Evolutionary conservation across 192 early-diverging fungal species (phyloP).

Genomic region (Backusella australiensis): DNA sequence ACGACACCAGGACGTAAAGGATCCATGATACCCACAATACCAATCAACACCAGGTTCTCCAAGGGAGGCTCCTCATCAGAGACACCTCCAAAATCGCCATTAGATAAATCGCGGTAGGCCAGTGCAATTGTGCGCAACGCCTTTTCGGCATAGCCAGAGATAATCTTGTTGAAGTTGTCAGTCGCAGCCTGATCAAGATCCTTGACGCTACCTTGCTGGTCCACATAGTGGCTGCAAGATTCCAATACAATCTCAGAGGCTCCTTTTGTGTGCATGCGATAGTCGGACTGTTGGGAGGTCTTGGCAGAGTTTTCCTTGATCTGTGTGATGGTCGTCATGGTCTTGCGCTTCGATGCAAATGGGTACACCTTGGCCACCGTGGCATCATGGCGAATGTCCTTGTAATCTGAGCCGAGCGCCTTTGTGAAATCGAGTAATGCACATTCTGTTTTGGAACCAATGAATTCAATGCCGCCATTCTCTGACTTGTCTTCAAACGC

Average conservation of each 20-base stretch:
- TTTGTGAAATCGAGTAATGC: conserved; percentile 70
- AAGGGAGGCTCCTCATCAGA: conserved; percentile 55
- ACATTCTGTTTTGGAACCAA: conserved; percentile 80
- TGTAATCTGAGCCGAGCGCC: conserved; percentile 61
- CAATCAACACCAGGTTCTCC: conserved; percentile 57
- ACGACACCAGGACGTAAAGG: conserved; percentile 78
- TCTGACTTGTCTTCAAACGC: conserved; percentile 70
- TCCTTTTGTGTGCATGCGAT: conserved; percentile 71
- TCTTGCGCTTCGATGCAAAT: conserved; percentile 89
- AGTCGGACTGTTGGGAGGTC: conserved; percentile 27
- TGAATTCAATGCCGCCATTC: conserved; percentile 52
- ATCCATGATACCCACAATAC: conserved; percentile 85
- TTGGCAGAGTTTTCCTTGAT: conserved; percentile 19
- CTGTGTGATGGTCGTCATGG: conserved; percentile 75
- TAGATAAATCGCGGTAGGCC: conserved; percentile 57
- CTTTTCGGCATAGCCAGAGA: conserved; percentile 58
- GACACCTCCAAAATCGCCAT: conserved; percentile 43
- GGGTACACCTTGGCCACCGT: conserved; percentile 71
- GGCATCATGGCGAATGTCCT: conserved; percentile 44
- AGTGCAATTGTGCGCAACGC: conserved; percentile 75
- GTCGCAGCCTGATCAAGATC: conserved; percentile 44
- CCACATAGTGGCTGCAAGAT: conserved; percentile 56
- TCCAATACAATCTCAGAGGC: conserved; percentile 77
- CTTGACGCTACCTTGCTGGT: conserved; percentile 44
- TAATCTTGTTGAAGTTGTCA: conserved; percentile 43